Percentiles rank a stretch among this genome's conserved stretches.
Evolutionary conservation across 2,329 filamentous ascomycete genomes (phyloP).

Genomic region (Aschersonia sp.): DNA sequence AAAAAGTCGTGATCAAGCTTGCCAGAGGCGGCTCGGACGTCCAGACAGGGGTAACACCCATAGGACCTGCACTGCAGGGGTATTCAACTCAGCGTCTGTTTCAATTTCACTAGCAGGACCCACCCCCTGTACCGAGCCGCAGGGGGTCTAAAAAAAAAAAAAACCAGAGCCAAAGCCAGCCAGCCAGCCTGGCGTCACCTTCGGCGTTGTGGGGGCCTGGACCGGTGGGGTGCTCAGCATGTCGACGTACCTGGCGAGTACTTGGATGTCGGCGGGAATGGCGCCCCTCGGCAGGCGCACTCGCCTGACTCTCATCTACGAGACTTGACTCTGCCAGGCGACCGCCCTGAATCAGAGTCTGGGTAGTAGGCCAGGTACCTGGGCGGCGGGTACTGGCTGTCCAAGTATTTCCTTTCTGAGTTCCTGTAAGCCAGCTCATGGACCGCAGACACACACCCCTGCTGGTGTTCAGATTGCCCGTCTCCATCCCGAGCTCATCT

Average conservation of each 20-base stretch:
- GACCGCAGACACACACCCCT: not conserved
- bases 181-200: not conserved
- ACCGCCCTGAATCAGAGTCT: constrained; percentile 3
- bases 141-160: not conserved
- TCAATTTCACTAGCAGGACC: constrained; percentile 8
- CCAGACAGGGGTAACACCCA: not conserved
- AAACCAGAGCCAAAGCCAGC: not conserved
- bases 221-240: not conserved
- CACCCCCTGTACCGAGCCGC: constrained; percentile 6
- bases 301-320: not conserved
- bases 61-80: not conserved
- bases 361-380: constrained; percentile 1
- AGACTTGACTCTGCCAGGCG: not conserved
- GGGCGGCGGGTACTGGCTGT: constrained; percentile 2
- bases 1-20: too few relatives aligned
- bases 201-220: not conserved
- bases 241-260: not conserved
- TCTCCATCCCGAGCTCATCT: constrained; percentile 3
- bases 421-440: too few relatives aligned
- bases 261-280: not conserved
- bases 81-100: constrained; percentile 5
- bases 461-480: constrained; percentile 15
- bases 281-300: not conserved
- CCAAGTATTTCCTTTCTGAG: not conserved
- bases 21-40: not conserved